A percentile compares a stretch with the other conserved stretches of the same genome.
Evolutionary conservation across 2,329 filamentous ascomycete species (phyloP).

Genomic region (Fusarium tupiense): DNA sequence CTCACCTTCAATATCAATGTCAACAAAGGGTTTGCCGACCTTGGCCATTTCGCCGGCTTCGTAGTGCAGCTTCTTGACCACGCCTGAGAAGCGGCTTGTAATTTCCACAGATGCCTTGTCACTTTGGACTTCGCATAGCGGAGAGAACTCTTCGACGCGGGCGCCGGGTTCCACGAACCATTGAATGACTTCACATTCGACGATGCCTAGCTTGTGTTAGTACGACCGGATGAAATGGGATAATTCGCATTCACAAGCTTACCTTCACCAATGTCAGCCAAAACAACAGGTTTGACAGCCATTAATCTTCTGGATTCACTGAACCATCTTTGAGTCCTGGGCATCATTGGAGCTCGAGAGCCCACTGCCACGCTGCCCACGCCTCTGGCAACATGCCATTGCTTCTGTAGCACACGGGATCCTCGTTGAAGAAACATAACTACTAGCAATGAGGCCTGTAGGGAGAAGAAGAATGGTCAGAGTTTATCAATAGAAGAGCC

Average conservation of each 20-base stretch:
- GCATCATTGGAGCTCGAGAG: slow-evolving; percentile 42
- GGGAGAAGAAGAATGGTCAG: slow-evolving; percentile 29
- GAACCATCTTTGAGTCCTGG: slow-evolving; percentile 56
- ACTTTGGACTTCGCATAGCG: slow-evolving; percentile 96
- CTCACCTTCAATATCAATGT: slow-evolving; percentile 90
- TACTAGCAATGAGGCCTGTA: slow-evolving; percentile 23
- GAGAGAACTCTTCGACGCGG: slow-evolving; percentile 96
- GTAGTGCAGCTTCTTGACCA: slow-evolving; percentile 96
- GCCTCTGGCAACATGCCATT: slow-evolving; percentile 59
- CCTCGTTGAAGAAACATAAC: slow-evolving; percentile 66
- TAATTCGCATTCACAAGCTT: slow-evolving; percentile 30
- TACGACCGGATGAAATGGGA: not conserved
- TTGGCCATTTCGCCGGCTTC: slow-evolving; percentile 96
- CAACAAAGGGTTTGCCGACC: slow-evolving; percentile 92
- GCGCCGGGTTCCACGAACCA: slow-evolving; percentile 99
- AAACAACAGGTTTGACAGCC: slow-evolving; percentile 79
- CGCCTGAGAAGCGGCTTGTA: slow-evolving; percentile 92
- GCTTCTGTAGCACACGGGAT: slow-evolving; percentile 60
- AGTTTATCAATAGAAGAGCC: slow-evolving; percentile 14
- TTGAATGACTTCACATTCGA: slow-evolving; percentile 98
- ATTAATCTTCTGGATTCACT: slow-evolving; percentile 60
- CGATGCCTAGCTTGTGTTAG: slow-evolving; percentile 73
- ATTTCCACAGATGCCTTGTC: slow-evolving; percentile 95
- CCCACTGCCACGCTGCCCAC: slow-evolving; percentile 49
- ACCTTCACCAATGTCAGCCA: slow-evolving; percentile 91